Evolutionary conservation across 345 rosid species (phyloP), one percentile per base, ranked within the genome.

Genomic region (Eutrema yunnanense): DNA sequence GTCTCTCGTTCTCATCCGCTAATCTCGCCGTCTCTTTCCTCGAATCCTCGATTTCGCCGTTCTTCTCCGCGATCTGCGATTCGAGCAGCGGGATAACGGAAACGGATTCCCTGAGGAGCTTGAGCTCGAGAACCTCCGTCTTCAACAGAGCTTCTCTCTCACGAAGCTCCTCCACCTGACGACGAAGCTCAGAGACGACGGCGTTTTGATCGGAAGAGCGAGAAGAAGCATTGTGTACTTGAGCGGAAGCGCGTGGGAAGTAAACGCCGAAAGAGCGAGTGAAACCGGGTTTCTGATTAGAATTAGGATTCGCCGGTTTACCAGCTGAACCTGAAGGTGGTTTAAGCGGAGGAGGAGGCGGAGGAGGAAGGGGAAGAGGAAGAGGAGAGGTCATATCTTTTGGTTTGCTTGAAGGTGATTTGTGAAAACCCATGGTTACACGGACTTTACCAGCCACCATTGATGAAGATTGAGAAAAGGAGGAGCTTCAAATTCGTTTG

Each of bases 211-310:
- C 90, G 42, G 96, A 42, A 52, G 66, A 32, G 7, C 68, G 63
- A 38, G 72, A 38, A 19, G 76, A 54, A 10, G 79, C 96, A 29
- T 49, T 9, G 88, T 90, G 99, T 54, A 95, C 98, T 71, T 95
- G 98, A 9, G 98, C 90, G 5, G 98, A 92, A 58, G 99, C 77
- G 54, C 98, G 96, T 5, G 99, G 99, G 87, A 95, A 92, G 81
- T 92, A 92, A 46, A 80, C 90, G 2, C 96, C 96, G 49, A 90
- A 82, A 9, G 97, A 86, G 27, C 97, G 94, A 0, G 94, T 78
- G 66, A 90, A 90, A 0, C 79, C 78, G 0, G 87, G 54, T 66
- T 84, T 86, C 22, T 75, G 83, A 36, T 50, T 50, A 22, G 52
- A 44, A 43, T 2, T 26, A 42, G 69, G 46, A 14, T 53, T 54